These are phyloP conservation scores for Pelargonium fulgidum DNA, from an alignment of 441 rosid genomes.

Conservation along the genomic window DNA sequence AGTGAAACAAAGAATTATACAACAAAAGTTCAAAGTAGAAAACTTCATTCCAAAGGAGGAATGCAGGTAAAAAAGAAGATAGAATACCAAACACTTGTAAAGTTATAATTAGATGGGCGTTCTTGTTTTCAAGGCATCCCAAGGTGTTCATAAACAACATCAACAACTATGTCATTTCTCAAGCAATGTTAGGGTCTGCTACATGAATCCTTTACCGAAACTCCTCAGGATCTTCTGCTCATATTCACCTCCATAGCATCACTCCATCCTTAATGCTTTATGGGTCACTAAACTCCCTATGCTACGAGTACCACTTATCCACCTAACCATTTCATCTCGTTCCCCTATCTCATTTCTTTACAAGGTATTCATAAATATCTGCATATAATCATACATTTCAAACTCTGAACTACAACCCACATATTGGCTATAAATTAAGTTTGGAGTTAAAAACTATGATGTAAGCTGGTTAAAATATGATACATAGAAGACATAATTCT, in stretches of 20 bases:
- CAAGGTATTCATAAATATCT: neutral
- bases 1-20: neutral
- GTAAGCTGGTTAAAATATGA: neutral
- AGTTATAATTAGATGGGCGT: neutral
- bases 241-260: no score
- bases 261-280: no score
- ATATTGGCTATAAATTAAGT: neutral
- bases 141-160: neutral
- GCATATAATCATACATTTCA: neutral
- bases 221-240: no score
- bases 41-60: neutral
- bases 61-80: neutral
- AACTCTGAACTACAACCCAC: neutral
- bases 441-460: neutral
- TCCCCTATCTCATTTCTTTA: no score
- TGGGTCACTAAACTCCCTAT: no score
- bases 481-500: no score
- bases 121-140: slow-evolving; percentile 15
- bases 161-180: no score
- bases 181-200: no score
- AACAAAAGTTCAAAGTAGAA: neutral
- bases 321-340: no score
- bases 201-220: no score
- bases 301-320: no score
- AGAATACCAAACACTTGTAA: slow-evolving; percentile 6